Percentiles rank a stretch among this genome's conserved stretches.
These are phyloP conservation scores for Bauhinia variegata DNA, from an alignment of 306 rosid species.

Conservation along the genomic window DNA sequence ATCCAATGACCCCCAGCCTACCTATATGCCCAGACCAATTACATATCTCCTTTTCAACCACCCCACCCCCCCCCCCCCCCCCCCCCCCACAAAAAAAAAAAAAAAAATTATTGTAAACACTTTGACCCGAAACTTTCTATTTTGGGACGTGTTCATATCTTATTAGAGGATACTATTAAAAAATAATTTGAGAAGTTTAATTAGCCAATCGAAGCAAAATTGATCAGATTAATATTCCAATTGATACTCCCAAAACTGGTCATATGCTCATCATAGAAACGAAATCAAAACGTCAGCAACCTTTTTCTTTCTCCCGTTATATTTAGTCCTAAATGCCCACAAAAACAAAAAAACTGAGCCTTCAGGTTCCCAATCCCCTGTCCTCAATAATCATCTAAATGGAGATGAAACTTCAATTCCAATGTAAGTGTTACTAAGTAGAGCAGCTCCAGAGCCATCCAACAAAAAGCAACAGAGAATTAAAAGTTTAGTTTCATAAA, in stretches of 20 bases:
- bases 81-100: no score
- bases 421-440: neutral
- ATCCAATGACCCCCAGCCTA: conserved; percentile 25
- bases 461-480: neutral
- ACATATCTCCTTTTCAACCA: no score
- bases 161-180: no score
- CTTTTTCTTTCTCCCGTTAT: conserved; percentile 1
- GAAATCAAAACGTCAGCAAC: conserved; percentile 23
- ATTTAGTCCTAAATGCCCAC: neutral
- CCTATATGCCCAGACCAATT: neutral
- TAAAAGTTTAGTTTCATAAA: neutral
- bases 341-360: neutral
- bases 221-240: neutral
- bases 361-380: neutral
- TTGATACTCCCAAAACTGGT: conserved; percentile 19
- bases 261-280: conserved; percentile 3
- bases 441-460: neutral
- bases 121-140: no score
- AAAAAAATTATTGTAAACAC: no score
- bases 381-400: neutral
- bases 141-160: no score
- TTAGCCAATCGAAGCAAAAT: conserved; percentile 32
- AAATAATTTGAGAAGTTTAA: conserved; percentile 18
- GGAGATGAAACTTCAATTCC: conserved; percentile 27
- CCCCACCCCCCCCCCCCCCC: no score